These are phyloP conservation scores for Gymnopus androsaceus DNA, from an alignment of 1,284 basidiomycete species.

Conservation along the genomic window DNA sequence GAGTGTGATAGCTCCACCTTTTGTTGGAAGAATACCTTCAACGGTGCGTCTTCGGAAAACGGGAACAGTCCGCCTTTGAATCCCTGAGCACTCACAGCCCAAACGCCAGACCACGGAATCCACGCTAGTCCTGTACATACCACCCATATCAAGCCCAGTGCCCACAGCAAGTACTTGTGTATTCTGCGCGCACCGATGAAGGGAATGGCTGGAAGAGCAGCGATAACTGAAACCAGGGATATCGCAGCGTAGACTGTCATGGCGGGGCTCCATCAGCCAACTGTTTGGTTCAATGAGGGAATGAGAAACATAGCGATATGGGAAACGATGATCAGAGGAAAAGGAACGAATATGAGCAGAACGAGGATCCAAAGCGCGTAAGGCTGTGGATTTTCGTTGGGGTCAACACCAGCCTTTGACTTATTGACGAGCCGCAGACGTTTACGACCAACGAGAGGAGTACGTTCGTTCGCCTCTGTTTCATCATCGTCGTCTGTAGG, in stretches of 20 bases:
- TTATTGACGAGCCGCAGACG: slow-evolving; percentile 23
- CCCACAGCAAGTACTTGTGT: neutral
- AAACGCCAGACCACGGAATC: slow-evolving; percentile 8
- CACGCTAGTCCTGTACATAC: slow-evolving; percentile 4
- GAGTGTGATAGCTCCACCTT: slow-evolving; percentile 31
- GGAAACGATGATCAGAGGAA: slow-evolving; percentile 58
- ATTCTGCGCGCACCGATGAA: slow-evolving; percentile 44
- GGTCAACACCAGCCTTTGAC: neutral
- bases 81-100: slow-evolving; percentile 1
- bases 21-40: slow-evolving; percentile 74
- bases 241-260: slow-evolving; percentile 41
- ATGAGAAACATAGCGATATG: slow-evolving; percentile 56
- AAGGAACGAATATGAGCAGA: slow-evolving; percentile 55
- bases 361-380: slow-evolving; percentile 68
- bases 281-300: slow-evolving; percentile 55
- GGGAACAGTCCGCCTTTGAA: slow-evolving; percentile 39
- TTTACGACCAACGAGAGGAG: slow-evolving; percentile 39
- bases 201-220: slow-evolving; percentile 3
- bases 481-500: slow-evolving; percentile 11
- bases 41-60: slow-evolving; percentile 57
- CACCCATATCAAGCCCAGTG: neutral
- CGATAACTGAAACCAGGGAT: slow-evolving; percentile 2
- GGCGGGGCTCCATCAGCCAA: slow-evolving; percentile 64
- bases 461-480: slow-evolving; percentile 32
- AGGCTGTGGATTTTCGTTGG: slow-evolving; percentile 34